phyloP scores from a whole-genome alignment of 106 monocot species.

The Phalaenopsis equestris region DNA sequence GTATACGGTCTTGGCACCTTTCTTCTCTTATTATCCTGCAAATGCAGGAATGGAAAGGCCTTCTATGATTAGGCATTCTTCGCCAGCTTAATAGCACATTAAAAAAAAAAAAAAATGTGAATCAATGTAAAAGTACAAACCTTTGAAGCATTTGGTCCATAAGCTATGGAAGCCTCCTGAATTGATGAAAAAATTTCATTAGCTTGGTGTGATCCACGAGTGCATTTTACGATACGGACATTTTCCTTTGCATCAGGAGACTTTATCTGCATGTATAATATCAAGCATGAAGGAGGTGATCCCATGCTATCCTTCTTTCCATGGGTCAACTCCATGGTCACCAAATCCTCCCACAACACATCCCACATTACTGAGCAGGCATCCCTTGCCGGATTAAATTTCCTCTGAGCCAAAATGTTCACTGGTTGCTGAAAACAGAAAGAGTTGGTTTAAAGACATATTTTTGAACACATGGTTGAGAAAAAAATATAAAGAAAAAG shows the following conservation, averaged over 20 bases:
- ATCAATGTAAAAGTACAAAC: conserved; percentile 21
- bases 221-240: conserved; percentile 62
- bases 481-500: neutral
- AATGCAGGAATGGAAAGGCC: neutral
- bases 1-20: conserved; percentile 71
- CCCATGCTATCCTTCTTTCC: conserved; percentile 61
- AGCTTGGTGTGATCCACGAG: conserved; percentile 48
- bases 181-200: conserved; percentile 56
- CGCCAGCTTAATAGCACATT: neutral
- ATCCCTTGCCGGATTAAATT: conserved; percentile 89
- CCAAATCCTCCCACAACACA: conserved; percentile 65
- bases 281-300: conserved; percentile 61
- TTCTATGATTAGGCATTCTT: neutral
- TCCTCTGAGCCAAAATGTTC: conserved; percentile 59
- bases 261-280: conserved; percentile 59
- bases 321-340: conserved; percentile 69
- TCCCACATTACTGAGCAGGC: conserved; percentile 91
- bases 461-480: neutral
- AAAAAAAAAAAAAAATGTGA: too few relatives aligned
- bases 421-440: conserved; percentile 62
- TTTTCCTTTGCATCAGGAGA: conserved; percentile 46
- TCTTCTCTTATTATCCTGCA: conserved; percentile 42
- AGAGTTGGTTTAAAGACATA: neutral
- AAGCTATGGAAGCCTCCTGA: conserved; percentile 49
- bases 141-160: conserved; percentile 66